Conservation (phyloP, 2,329 filamentous ascomycete genomes). For the Moelleriella libera region DNA sequence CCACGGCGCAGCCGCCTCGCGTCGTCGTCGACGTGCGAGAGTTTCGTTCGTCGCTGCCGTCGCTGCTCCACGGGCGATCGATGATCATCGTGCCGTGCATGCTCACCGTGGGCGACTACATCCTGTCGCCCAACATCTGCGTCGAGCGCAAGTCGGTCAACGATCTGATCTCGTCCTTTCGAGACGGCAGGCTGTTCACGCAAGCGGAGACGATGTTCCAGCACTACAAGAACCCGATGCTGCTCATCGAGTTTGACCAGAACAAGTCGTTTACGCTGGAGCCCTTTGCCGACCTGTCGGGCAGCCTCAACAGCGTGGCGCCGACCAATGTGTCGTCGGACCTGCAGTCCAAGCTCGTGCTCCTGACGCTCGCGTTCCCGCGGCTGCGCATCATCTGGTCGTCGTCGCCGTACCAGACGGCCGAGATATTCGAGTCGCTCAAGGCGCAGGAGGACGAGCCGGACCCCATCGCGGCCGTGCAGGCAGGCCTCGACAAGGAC, state of each 20-base stretch:
- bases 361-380: slow-evolving; percentile 85
- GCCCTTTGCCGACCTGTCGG: slow-evolving; percentile 53
- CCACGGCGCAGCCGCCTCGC: slow-evolving; percentile 75
- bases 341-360: slow-evolving; percentile 80
- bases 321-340: slow-evolving; percentile 49
- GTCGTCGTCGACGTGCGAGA: slow-evolving; percentile 94
- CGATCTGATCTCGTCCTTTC: slow-evolving; percentile 84
- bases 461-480: slow-evolving; percentile 75
- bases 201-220: slow-evolving; percentile 91
- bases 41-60: slow-evolving; percentile 85
- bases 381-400: slow-evolving; percentile 88
- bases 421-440: slow-evolving; percentile 88
- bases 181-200: slow-evolving; percentile 79
- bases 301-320: slow-evolving; percentile 48
- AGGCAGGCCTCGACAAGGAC: slow-evolving; percentile 52
- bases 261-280: slow-evolving; percentile 95
- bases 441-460: slow-evolving; percentile 86
- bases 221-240: slow-evolving; percentile 78
- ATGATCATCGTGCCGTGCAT: slow-evolving; percentile 89
- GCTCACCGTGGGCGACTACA: slow-evolving; percentile 92
- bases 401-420: slow-evolving; percentile 83
- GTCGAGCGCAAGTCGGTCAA: slow-evolving; percentile 88
- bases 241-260: slow-evolving; percentile 95
- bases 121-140: slow-evolving; percentile 81
- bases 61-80: slow-evolving; percentile 74